Conservation (phyloP, 1,284 basidiomycete genomes). For the Austroboletus niveus region DNA sequence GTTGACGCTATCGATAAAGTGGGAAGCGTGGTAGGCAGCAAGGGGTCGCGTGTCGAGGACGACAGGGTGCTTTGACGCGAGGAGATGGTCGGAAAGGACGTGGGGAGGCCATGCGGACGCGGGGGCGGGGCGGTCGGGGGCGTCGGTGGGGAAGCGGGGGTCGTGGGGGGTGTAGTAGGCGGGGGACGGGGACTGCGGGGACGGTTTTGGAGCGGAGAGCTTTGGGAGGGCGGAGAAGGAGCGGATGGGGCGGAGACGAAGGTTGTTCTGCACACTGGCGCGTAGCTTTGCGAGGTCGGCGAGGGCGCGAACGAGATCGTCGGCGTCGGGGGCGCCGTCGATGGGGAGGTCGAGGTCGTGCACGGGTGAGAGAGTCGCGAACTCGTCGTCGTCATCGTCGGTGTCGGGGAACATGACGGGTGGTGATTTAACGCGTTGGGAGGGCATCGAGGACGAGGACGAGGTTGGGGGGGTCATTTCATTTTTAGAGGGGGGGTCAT, state of each 20-base stretch:
- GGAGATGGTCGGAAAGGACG: conserved; percentile 50
- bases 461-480: conserved; percentile 11
- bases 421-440: neutral
- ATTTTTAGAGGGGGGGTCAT: conserved; percentile 20
- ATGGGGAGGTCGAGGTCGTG: conserved; percentile 27
- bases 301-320: conserved; percentile 64
- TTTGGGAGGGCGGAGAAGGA: conserved; percentile 50
- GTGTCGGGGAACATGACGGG: neutral
- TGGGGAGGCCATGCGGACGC: conserved; percentile 41
- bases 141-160: too few species aligned
- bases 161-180: conserved; percentile 66
- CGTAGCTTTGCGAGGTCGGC: conserved; percentile 65
- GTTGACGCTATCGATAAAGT: conserved; percentile 70
- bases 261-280: conserved; percentile 67
- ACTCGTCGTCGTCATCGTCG: conserved; percentile 20
- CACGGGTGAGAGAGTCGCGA: conserved; percentile 21
- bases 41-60: conserved; percentile 79
- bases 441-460: neutral
- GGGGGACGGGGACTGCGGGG: conserved; percentile 41
- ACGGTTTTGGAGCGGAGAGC: conserved; percentile 1
- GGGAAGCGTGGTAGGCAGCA: conserved; percentile 59
- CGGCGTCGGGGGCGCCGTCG: conserved; percentile 39
- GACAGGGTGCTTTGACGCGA: conserved; percentile 54
- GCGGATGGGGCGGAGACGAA: conserved; percentile 70
- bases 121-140: conserved; percentile 13